Base-by-base conservation (phyloP, 352 stramenopile genomes). In the Phytopythium delawarense region DNA sequence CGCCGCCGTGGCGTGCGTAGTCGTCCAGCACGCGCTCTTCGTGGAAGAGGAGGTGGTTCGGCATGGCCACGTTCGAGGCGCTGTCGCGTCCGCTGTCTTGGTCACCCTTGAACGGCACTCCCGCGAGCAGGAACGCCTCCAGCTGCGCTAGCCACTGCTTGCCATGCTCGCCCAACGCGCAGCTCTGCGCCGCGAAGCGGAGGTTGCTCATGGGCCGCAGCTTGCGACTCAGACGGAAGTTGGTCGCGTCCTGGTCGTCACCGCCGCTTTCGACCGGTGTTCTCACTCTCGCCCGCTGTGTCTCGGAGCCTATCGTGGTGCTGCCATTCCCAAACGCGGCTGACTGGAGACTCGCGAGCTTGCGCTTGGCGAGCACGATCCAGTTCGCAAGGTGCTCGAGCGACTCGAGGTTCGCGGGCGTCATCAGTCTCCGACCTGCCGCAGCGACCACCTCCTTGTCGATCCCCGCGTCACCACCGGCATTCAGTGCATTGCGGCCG, bases 31-130 rank as follows among this genome's bases (percentile, higher is more conserved):
- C 57, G 37, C 87, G 81, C 64, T 96, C 87, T 59, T 81, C 84
- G 61, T 96, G 87, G 62, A 96, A 96, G n/a, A 96, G 62, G 42
- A 89, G 67, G 55, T 90, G 79, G 48, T 77, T 91, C 5, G 87
- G 87, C 18, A 76, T 75, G 35, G 64, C 59, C 32, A 57, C 35
- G 34, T 20, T 42, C 16, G 51, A 20, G 0, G 4, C 66, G 11
- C 30, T 23, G 40, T 16, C 28, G 15, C 53, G 15, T 6, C 25
- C 34, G 9, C 9, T 23, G 4, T 37, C 23, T 7, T 48, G 16
- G 0, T 63, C 59, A 1, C 62, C 21, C 52, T 85, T 88, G 54
- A 87, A 87, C 57, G 59, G 53, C 3, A 87, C 78, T 8, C 67
- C 71, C 30, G 82, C 72, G 18, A 90, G 67, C 18, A 95, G 61